Percentiles rank a stretch among this genome's conserved stretches.
These are phyloP conservation scores for Prunus fruticosa DNA, from an alignment of 306 rosid species.

Conservation along the genomic window DNA sequence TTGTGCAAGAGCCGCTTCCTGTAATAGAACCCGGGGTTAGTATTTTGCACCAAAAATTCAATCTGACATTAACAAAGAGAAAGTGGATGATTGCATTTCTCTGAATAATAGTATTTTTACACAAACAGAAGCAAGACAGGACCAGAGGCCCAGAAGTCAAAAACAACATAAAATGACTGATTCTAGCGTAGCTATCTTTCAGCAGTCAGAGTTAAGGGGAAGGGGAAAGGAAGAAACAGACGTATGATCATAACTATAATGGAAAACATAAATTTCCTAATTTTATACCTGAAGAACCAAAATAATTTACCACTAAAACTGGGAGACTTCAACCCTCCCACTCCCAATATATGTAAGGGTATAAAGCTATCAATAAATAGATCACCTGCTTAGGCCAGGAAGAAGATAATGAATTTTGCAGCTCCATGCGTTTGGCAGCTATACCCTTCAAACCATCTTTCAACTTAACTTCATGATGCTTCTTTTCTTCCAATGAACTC, in stretches of 20 bases:
- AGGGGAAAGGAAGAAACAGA: neutral
- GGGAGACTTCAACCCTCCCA: no score
- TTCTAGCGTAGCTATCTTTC: neutral
- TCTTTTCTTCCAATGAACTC: conserved; percentile 81
- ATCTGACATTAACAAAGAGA: neutral
- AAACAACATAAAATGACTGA: neutral
- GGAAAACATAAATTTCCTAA: no score
- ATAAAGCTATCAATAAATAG: neutral
- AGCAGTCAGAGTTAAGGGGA: neutral
- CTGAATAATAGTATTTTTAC: no score
- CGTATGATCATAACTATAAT: neutral
- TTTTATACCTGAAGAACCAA: no score
- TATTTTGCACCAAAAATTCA: neutral
- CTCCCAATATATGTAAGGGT: neutral
- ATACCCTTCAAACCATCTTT: conserved; percentile 83
- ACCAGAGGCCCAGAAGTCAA: neutral
- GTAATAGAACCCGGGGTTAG: conserved; percentile 23
- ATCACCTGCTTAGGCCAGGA: conserved; percentile 91
- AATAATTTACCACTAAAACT: neutral
- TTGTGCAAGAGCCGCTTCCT: conserved; percentile 73
- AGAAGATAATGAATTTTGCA: conserved; percentile 86
- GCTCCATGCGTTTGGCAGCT: conserved; percentile 80
- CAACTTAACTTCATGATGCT: conserved; percentile 81
- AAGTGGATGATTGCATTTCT: no score
- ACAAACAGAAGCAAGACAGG: neutral